A percentile compares a stretch with the other conserved stretches of the same genome.
Conservation (phyloP, 495 filamentous ascomycete genomes). For the Lentithecium fluviatile region DNA sequence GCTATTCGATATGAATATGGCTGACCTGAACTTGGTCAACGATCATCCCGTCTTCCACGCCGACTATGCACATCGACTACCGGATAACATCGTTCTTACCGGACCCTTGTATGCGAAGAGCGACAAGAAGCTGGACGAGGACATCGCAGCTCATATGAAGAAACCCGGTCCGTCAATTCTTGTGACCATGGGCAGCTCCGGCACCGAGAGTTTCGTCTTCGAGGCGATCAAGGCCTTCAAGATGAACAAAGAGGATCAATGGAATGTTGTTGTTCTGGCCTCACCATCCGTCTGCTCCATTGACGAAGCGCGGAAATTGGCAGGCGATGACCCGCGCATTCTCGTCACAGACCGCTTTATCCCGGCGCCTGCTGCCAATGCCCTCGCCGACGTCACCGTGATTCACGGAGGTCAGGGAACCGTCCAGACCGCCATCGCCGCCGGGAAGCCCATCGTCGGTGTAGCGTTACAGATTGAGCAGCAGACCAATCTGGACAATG, state of each 20-base stretch:
- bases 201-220: constrained; percentile 32
- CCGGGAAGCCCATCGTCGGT: constrained; percentile 37
- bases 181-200: constrained; percentile 36
- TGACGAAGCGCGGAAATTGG: constrained; percentile 19
- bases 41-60: constrained; percentile 35
- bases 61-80: constrained; percentile 23
- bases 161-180: constrained; percentile 24
- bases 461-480: constrained; percentile 38
- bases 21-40: constrained; percentile 37
- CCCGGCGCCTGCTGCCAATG: constrained; percentile 27
- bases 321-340: constrained; percentile 22
- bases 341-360: constrained; percentile 37
- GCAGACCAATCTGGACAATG: constrained; percentile 39
- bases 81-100: constrained; percentile 29
- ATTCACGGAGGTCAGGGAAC: constrained; percentile 39
- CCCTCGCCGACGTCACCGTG: constrained; percentile 33
- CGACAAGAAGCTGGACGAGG: constrained; percentile 23
- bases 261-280: constrained; percentile 36
- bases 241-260: constrained; percentile 18
- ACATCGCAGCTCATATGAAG: constrained; percentile 27
- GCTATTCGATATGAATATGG: constrained; percentile 36
- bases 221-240: constrained; percentile 33
- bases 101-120: constrained; percentile 33
- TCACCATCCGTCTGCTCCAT: constrained; percentile 32
- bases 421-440: constrained; percentile 35